Evolutionary conservation across 208 protist genomes (phyloP).

Genomic region (Novymonas esmeraldas): DNA sequence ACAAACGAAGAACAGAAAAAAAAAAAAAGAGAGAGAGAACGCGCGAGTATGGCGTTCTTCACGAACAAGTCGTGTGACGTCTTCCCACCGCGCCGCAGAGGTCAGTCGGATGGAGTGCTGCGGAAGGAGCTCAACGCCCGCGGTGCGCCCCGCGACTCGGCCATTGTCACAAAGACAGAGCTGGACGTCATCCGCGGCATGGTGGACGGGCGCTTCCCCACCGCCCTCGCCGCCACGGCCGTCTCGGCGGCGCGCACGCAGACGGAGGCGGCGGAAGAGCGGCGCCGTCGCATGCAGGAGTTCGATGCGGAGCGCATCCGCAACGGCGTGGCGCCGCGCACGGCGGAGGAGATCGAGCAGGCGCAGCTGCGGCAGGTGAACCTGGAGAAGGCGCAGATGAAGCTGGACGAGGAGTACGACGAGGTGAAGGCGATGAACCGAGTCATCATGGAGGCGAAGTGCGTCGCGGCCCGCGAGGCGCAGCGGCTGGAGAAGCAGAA

Average conservation of each 20-base stretch:
- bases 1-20: too few relatives aligned
- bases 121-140: conserved; percentile 79
- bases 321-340: conserved; percentile 47
- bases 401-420: conserved; percentile 90
- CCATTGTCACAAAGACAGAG: conserved; percentile 85
- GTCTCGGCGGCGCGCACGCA: conserved; percentile 13
- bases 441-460: conserved; percentile 91
- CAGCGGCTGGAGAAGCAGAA: conserved; percentile 86
- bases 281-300: conserved; percentile 75
- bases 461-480: conserved; percentile 89
- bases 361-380: conserved; percentile 72
- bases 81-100: conserved; percentile 73
- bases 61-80: conserved; percentile 43
- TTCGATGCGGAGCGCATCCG: conserved; percentile 72
- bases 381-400: conserved; percentile 75
- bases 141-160: conserved; percentile 69
- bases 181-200: conserved; percentile 79
- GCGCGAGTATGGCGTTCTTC: conserved; percentile 49
- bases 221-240: conserved; percentile 5
- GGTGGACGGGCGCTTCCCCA: conserved; percentile 51
- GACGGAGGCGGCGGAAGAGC: conserved; percentile 59
- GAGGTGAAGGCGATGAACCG: conserved; percentile 95
- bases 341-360: conserved; percentile 81
- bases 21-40: not conserved
- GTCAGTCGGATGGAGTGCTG: conserved; percentile 76